A percentile compares a stretch with the other conserved stretches of the same genome.
Conservation (phyloP, 2,329 filamentous ascomycete genomes). For the Neopestalotiopsis sp. region DNA sequence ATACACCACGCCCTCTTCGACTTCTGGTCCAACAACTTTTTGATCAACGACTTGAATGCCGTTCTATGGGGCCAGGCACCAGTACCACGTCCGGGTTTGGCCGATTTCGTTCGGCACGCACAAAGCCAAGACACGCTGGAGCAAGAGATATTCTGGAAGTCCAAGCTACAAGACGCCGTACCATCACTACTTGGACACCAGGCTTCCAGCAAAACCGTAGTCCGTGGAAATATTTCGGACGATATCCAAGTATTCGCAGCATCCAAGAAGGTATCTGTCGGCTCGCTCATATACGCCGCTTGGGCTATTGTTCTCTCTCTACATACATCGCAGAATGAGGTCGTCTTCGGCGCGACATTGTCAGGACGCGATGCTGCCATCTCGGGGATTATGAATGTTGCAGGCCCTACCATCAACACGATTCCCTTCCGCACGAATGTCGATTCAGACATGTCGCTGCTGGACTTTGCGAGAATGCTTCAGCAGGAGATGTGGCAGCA, state of each 20-base stretch:
- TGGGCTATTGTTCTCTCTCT: conserved; percentile 27
- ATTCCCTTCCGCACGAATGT: conserved; percentile 34
- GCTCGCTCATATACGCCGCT: conserved; percentile 21
- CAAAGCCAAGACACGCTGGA: conserved; percentile 13
- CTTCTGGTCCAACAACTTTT: conserved; percentile 38
- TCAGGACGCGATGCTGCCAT: conserved; percentile 51
- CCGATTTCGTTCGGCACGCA: conserved; percentile 17
- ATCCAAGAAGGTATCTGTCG: conserved; percentile 2
- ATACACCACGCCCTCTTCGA: conserved; percentile 41
- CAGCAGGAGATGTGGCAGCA: conserved; percentile 34
- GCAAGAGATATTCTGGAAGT: conserved; percentile 19
- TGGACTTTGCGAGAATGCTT: conserved; percentile 23
- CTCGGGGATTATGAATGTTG: conserved; percentile 48
- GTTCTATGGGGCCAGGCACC: conserved; percentile 11
- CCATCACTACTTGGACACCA: conserved; percentile 15
- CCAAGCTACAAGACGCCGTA: conserved; percentile 15
- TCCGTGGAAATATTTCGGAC: conserved; percentile 16
- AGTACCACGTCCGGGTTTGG: conserved; percentile 17
- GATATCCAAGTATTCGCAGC: conserved; percentile 8
- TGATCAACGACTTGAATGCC: conserved; percentile 31
- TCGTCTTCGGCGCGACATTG: conserved; percentile 47
- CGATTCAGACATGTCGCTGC: conserved; percentile 29
- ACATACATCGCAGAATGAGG: conserved; percentile 36
- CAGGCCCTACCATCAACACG: conserved; percentile 52
- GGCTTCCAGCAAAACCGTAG: conserved; percentile 10